Percentiles rank a stretch among this genome's conserved stretches.
Evolutionary conservation across 2,329 filamentous ascomycete species (phyloP).

Genomic region (Trichoderma aggressivum): DNA sequence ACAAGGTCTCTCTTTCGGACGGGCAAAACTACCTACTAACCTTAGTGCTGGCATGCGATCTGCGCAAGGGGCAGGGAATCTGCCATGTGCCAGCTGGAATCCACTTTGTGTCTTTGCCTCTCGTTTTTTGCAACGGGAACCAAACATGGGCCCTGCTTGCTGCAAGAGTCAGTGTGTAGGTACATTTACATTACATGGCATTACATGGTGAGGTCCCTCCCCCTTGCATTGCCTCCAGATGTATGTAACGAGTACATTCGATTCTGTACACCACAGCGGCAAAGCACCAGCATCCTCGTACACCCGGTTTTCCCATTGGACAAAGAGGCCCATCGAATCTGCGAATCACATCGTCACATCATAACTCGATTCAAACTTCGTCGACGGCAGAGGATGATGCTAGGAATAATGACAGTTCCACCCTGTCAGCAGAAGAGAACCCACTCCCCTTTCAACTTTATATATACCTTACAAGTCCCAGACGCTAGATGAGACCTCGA

Average conservation of each 20-base stretch:
- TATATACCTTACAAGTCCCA: no score
- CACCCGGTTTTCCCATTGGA: background rate
- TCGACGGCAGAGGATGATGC: background rate
- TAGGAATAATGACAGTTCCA: no score
- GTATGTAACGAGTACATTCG: background rate
- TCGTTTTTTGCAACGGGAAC: background rate
- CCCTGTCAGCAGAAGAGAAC: background rate
- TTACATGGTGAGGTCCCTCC: background rate
- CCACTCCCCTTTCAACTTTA: background rate
- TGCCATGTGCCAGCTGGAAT: background rate
- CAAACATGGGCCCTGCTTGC: background rate
- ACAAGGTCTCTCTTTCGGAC: no score
- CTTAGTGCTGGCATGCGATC: slow-evolving; percentile 6
- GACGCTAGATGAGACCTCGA: background rate
- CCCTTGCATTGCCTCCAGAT: background rate
- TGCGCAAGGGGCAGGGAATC: background rate
- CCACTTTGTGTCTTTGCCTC: background rate
- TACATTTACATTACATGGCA: no score
- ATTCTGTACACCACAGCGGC: background rate
- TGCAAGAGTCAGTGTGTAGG: background rate
- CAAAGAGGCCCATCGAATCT: background rate
- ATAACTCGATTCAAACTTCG: background rate
- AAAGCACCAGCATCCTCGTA: background rate
- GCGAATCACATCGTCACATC: background rate
- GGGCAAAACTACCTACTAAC: background rate